Percentiles rank a stretch among this genome's conserved stretches.
phyloP scores from a whole-genome alignment of 2,329 filamentous ascomycete species.

The Chaetoscypha palmicola region DNA sequence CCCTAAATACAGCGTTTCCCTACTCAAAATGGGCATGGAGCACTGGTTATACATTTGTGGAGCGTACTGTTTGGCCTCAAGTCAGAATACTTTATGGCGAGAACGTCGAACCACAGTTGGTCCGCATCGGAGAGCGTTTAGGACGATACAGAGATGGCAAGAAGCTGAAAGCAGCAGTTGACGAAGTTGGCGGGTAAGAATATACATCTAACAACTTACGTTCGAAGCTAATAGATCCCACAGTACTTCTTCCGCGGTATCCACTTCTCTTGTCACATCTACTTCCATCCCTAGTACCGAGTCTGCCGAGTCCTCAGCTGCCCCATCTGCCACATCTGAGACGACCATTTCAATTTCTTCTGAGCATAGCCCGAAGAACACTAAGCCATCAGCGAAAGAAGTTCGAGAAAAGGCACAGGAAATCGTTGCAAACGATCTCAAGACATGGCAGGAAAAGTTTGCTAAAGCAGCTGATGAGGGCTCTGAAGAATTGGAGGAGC shows the following conservation, averaged over 20 bases:
- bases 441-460: conserved; percentile 84
- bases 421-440: conserved; percentile 70
- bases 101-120: conserved; percentile 90
- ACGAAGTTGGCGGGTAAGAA: conserved; percentile 43
- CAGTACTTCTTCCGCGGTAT: conserved; percentile 26
- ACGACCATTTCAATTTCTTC: conserved; percentile 24
- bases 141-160: conserved; percentile 63
- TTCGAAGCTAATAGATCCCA: conserved; percentile 3
- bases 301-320: conserved; percentile 19
- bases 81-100: conserved; percentile 74
- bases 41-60: conserved; percentile 62
- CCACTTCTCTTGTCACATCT: conserved; percentile 25
- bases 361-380: conserved; percentile 26
- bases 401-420: conserved; percentile 52
- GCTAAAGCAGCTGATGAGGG: conserved; percentile 79
- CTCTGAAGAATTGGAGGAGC: conserved; percentile 56
- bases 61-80: conserved; percentile 73
- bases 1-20: conserved; percentile 64
- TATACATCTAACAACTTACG: conserved; percentile 7
- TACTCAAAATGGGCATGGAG: conserved; percentile 64
- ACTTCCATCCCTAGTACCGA: conserved; percentile 24
- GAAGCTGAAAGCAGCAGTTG: conserved; percentile 51
- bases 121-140: conserved; percentile 84
- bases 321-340: conserved; percentile 5
- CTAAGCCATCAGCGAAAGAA: conserved; percentile 40